Percentiles rank a stretch among this genome's conserved stretches.
These are phyloP conservation scores for Plantago ovata DNA, from an alignment of 257 asterid genomes.

Conservation along the genomic window DNA sequence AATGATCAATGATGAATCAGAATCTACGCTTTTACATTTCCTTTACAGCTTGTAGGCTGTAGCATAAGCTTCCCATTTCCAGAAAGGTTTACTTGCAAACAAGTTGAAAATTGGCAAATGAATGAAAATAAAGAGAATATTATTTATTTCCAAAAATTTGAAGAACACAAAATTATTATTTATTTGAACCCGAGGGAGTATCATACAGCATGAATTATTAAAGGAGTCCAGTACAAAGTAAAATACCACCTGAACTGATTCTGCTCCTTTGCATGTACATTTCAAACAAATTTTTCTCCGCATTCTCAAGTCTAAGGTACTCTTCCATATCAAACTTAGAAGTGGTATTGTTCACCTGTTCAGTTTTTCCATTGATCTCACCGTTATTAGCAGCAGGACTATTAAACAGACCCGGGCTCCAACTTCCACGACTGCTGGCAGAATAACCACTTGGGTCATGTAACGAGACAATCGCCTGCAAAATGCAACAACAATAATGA, in stretches of 20 bases:
- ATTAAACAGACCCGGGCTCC: conserved; percentile 39
- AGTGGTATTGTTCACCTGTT: conserved; percentile 15
- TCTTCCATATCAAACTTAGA: conserved; percentile 59
- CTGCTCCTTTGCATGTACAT: conserved; percentile 52
- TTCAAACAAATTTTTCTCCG: conserved; percentile 62
- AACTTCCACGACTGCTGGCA: conserved; percentile 69
- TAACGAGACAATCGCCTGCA: conserved; percentile 33
- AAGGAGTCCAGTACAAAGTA: conserved; percentile 44
- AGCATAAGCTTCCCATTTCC: no score
- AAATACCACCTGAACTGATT: conserved; percentile 63
- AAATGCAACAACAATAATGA: neutral
- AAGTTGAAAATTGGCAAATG: no score
- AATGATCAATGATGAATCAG: no score
- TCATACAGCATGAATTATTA: conserved; percentile 19
- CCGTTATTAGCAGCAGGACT: conserved; percentile 13
- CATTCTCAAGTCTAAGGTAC: conserved; percentile 31
- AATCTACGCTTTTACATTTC: no score
- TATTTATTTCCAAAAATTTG: no score
- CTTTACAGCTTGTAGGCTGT: no score
- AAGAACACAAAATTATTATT: no score
- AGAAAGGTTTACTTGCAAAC: no score
- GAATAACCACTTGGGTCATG: conserved; percentile 39
- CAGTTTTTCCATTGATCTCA: conserved; percentile 21
- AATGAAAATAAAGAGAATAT: no score
- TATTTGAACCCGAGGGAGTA: neutral